These are phyloP conservation scores for Cnidoscolus chayamansa DNA, from an alignment of 441 rosid genomes.

Conservation along the genomic window DNA sequence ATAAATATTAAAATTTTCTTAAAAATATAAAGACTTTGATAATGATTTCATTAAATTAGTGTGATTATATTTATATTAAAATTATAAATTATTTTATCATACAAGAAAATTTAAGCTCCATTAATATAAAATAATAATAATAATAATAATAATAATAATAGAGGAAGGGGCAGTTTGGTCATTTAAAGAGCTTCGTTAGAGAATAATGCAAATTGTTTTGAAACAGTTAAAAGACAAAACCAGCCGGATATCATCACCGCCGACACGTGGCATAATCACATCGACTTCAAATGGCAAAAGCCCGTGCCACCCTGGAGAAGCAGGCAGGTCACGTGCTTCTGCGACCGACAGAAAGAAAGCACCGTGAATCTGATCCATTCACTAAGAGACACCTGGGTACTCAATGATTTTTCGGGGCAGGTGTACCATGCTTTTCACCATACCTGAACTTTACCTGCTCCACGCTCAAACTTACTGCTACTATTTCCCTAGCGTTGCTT, in stretches of 20 bases:
- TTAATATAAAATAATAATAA: no score
- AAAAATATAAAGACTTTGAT: no score
- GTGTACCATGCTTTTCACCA: conserved; percentile 22
- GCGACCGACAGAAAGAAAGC: not conserved
- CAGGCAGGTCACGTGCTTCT: conserved; percentile 5
- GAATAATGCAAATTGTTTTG: not conserved
- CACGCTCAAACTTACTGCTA: no score
- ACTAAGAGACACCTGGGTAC: not conserved
- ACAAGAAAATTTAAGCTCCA: no score
- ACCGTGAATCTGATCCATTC: not conserved
- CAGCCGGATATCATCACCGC: not conserved
- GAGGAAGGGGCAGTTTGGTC: conserved; percentile 13
- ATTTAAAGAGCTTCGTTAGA: not conserved
- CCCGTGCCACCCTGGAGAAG: not conserved
- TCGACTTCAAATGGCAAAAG: not conserved
- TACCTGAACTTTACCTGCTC: conserved; percentile 9
- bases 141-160: no score
- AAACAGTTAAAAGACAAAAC: not conserved
- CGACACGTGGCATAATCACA: conserved; percentile 18
- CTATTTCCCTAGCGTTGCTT: no score
- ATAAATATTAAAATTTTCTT: no score
- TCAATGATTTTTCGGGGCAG: conserved; percentile 5
- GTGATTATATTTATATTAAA: no score
- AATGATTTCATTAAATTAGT: no score
- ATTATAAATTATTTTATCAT: no score